Percentiles rank a stretch among this genome's conserved stretches.
Evolutionary conservation across 1,139 yeast species (phyloP).

Genomic region (Taphrina populina): DNA sequence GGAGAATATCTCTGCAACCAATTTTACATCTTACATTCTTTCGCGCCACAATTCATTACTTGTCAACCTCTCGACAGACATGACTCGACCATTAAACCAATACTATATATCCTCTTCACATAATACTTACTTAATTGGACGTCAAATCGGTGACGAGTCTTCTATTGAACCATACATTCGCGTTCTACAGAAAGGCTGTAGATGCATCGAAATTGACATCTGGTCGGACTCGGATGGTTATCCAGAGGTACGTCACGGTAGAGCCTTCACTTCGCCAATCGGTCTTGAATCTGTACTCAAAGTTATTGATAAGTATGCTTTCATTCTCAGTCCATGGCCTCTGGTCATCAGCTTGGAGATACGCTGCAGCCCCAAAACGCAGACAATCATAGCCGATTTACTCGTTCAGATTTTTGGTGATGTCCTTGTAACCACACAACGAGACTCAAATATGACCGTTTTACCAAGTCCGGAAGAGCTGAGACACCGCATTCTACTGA

Average conservation of each 20-base stretch:
- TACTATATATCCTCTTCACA: slow-evolving; percentile 92
- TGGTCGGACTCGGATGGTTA: slow-evolving; percentile 78
- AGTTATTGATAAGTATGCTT: slow-evolving; percentile 78
- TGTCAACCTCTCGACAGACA: slow-evolving; percentile 49
- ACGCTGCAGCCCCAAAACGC: slow-evolving; percentile 69
- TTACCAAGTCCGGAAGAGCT: slow-evolving; percentile 75
- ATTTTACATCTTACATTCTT: slow-evolving; percentile 54
- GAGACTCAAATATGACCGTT: slow-evolving; percentile 34
- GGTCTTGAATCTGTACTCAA: slow-evolving; percentile 67
- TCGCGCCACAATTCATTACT: slow-evolving; percentile 49
- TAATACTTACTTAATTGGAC: slow-evolving; percentile 83
- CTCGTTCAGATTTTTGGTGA: slow-evolving; percentile 62
- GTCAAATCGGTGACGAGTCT: slow-evolving; percentile 89
- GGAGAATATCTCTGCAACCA: slow-evolving; percentile 46
- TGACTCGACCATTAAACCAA: slow-evolving; percentile 70
- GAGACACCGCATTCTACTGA: slow-evolving; percentile 67
- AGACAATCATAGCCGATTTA: slow-evolving; percentile 55
- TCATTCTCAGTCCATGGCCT: slow-evolving; percentile 79
- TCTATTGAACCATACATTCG: slow-evolving; percentile 89
- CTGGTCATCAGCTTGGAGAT: slow-evolving; percentile 83
- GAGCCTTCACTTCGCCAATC: slow-evolving; percentile 73
- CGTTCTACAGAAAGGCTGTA: slow-evolving; percentile 84
- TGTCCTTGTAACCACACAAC: slow-evolving; percentile 51
- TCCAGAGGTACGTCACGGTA: slow-evolving; percentile 89
- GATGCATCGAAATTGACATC: slow-evolving; percentile 88